Conservation (phyloP, 306 rosid species). For the Inga laurina region DNA sequence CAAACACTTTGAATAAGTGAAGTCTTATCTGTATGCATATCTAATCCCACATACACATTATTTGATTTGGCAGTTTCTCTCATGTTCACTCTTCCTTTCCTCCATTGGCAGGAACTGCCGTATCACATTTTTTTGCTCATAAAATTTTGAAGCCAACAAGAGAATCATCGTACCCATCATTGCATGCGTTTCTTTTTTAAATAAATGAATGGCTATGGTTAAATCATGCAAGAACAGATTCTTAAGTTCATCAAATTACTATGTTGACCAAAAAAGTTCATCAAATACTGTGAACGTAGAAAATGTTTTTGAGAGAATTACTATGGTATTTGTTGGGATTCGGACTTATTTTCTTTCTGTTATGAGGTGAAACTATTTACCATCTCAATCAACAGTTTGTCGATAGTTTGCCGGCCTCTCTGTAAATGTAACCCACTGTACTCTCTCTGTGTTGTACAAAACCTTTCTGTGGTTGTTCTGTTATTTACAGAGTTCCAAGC, state of each 20-base stretch:
- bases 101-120: background rate
- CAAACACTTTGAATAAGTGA: constrained; percentile 19
- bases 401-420: background rate
- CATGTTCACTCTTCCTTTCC: background rate
- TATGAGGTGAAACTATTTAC: accelerated
- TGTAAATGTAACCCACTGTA: background rate
- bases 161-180: constrained; percentile 19
- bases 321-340: no score
- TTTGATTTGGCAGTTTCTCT: constrained; percentile 19
- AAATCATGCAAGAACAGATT: background rate
- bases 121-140: constrained; percentile 35
- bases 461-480: background rate
- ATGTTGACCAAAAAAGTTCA: no score
- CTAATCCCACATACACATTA: background rate
- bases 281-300: no score
- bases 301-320: background rate
- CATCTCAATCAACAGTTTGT: no score
- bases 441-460: no score
- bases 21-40: background rate
- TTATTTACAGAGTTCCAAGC: background rate
- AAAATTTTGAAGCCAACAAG: constrained; percentile 36
- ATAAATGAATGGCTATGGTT: background rate
- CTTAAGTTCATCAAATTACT: background rate
- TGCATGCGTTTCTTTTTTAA: background rate
- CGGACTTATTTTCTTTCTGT: no score